Evolutionary conservation across 805 yeast genomes (phyloP).

Genomic region (Starmerella vitae): DNA sequence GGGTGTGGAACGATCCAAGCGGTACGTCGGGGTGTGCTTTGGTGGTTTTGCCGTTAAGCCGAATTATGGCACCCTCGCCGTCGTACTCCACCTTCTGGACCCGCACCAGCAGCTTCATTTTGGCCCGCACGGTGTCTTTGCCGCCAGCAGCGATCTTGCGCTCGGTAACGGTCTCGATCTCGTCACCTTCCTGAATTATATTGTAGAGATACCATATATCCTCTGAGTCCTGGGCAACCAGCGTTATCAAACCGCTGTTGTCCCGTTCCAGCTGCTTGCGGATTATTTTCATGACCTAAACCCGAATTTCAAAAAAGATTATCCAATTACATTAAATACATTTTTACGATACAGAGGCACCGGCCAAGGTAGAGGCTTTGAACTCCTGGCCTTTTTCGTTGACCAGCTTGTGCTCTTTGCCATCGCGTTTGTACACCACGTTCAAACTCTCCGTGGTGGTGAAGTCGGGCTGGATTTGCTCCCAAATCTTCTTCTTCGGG

Average conservation of each 20-base stretch:
- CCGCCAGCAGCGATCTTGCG: slow-evolving; percentile 40
- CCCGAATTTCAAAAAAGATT: background rate
- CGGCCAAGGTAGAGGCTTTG: slow-evolving; percentile 55
- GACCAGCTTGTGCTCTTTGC: slow-evolving; percentile 59
- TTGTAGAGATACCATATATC: slow-evolving; percentile 85
- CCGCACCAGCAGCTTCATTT: slow-evolving; percentile 44
- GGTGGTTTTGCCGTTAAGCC: slow-evolving; percentile 61
- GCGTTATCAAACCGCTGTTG: slow-evolving; percentile 47
- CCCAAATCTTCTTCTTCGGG: slow-evolving; percentile 98
- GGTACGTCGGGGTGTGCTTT: slow-evolving; percentile 64
- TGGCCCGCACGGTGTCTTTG: slow-evolving; percentile 37
- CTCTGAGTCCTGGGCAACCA: slow-evolving; percentile 77
- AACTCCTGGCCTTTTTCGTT: slow-evolving; percentile 68
- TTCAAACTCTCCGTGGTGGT: slow-evolving; percentile 62
- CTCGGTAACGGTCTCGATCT: slow-evolving; percentile 51
- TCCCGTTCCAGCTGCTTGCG: slow-evolving; percentile 42
- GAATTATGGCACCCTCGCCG: slow-evolving; percentile 59
- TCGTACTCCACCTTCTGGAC: slow-evolving; percentile 67
- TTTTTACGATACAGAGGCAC: slow-evolving; percentile 63
- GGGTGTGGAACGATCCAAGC: slow-evolving; percentile 75
- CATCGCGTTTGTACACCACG: slow-evolving; percentile 66
- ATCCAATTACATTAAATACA: background rate
- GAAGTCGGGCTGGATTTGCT: slow-evolving; percentile 82
- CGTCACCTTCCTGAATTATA: slow-evolving; percentile 62
- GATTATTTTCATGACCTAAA: slow-evolving; percentile 39